Percentiles rank a stretch among this genome's conserved stretches.
Conservation (phyloP, 2,329 filamentous ascomycete species). For the Fusarium sp. region DNA sequence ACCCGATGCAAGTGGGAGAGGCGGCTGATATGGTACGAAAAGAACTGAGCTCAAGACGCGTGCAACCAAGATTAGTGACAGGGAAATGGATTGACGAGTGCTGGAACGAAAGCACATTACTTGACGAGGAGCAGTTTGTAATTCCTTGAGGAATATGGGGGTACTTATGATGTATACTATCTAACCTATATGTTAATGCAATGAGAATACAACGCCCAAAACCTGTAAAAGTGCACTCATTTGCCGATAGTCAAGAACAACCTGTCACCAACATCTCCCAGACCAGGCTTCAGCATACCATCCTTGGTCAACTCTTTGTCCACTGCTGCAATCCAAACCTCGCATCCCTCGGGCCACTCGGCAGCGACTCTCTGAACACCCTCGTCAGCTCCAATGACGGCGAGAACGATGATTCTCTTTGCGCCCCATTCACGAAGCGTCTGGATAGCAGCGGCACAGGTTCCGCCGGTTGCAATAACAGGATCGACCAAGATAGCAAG, state of each 20-base stretch:
- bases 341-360: constrained; percentile 80
- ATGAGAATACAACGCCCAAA: constrained; percentile 7
- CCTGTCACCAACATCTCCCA: constrained; percentile 91
- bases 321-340: constrained; percentile 85
- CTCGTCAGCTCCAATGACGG: constrained; percentile 75
- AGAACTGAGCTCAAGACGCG: constrained; percentile 55
- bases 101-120: constrained; percentile 79
- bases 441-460: constrained; percentile 88
- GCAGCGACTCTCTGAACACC: constrained; percentile 78
- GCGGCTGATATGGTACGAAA: constrained; percentile 57
- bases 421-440: constrained; percentile 92
- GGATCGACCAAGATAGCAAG: constrained; percentile 90
- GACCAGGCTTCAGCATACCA: constrained; percentile 90
- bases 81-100: constrained; percentile 80
- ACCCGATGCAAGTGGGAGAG: constrained; percentile 51
- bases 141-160: constrained; percentile 36
- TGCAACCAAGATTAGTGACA: constrained; percentile 75
- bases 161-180: constrained; percentile 36
- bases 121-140: constrained; percentile 78
- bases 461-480: constrained; percentile 92
- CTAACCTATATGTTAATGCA: constrained; percentile 27
- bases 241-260: constrained; percentile 91
- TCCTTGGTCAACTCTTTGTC: constrained; percentile 78
- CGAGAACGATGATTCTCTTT: constrained; percentile 79
- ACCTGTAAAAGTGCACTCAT: constrained; percentile 50